phyloP scores from a whole-genome alignment of 2,329 filamentous ascomycete genomes.

The Arthrobotrys conoides region DNA sequence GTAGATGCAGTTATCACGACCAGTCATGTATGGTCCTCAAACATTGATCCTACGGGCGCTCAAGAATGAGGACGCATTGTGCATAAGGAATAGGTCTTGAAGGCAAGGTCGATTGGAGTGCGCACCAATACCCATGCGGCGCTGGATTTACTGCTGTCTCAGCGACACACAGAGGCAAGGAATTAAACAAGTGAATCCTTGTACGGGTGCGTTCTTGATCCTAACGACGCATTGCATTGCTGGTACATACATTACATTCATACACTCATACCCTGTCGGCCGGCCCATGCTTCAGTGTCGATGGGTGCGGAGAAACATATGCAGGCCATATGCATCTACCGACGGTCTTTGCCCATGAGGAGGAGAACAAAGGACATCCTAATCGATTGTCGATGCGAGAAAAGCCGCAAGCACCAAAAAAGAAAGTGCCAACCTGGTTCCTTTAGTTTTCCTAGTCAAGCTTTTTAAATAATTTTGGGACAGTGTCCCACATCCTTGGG shows the following conservation, averaged over 20 bases:
- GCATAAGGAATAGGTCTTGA: conserved; percentile 13
- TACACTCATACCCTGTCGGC: conserved; percentile 19
- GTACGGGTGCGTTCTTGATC: conserved; percentile 21
- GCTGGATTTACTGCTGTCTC: conserved; percentile 19
- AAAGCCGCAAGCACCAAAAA: conserved; percentile 20
- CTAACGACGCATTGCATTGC: conserved; percentile 33
- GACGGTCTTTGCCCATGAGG: conserved; percentile 7
- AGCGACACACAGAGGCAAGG: conserved; percentile 1
- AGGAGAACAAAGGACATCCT: conserved; percentile 22
- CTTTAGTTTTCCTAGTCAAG: conserved; percentile 37
- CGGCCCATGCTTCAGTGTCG: not conserved
- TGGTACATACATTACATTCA: conserved; percentile 18
- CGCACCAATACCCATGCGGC: conserved; percentile 27
- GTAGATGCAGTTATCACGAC: conserved; percentile 9
- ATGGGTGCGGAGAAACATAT: conserved; percentile 30
- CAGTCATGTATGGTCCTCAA: conserved; percentile 26
- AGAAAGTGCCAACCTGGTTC: conserved; percentile 32
- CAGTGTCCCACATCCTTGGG: conserved; percentile 15
- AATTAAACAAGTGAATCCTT: conserved; percentile 21
- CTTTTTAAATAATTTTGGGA: conserved; percentile 39
- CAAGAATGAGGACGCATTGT: not conserved
- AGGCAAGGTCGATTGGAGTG: conserved; percentile 6
- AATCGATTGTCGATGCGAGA: conserved; percentile 39
- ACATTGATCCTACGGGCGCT: conserved; percentile 15
- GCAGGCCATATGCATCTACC: conserved; percentile 24